phyloP scores from a whole-genome alignment of 208 protist genomes.

The Endotrypanum monterogeii region DNA sequence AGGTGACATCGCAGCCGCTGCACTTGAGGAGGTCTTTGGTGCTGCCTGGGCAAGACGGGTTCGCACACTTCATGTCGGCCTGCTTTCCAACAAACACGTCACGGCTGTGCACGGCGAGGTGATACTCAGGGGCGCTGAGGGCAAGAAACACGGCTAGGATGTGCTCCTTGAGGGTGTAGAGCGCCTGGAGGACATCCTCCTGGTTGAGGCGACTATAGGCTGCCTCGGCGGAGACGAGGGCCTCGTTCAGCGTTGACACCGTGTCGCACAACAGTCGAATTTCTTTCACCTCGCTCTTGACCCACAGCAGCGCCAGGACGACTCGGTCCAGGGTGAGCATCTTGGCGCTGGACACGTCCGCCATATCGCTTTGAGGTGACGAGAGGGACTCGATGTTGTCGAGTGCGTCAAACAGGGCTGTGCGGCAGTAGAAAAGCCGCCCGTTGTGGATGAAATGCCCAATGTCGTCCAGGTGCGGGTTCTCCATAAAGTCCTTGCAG shows the following conservation, averaged over 20 bases:
- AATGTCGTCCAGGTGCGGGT: slow-evolving; percentile 55
- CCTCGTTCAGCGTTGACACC: slow-evolving; percentile 46
- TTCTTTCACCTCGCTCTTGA: slow-evolving; percentile 57
- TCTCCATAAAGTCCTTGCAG: slow-evolving; percentile 57
- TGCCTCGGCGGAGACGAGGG: slow-evolving; percentile 43
- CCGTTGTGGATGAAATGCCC: slow-evolving; percentile 71
- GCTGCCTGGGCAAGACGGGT: slow-evolving; percentile 53
- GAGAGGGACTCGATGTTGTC: slow-evolving; percentile 38
- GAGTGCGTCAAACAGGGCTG: slow-evolving; percentile 63
- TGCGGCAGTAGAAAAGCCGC: slow-evolving; percentile 59
- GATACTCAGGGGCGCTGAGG: slow-evolving; percentile 57
- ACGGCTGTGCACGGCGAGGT: slow-evolving; percentile 73
- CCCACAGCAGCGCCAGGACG: slow-evolving; percentile 51
- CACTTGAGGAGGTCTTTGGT: slow-evolving; percentile 77
- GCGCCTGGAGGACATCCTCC: slow-evolving; percentile 42
- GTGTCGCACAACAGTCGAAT: slow-evolving; percentile 49
- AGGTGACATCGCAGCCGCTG: slow-evolving; percentile 76
- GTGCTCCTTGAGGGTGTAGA: slow-evolving; percentile 55
- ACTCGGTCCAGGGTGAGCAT: slow-evolving; percentile 44
- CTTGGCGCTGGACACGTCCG: slow-evolving; percentile 27
- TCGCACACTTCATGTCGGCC: slow-evolving; percentile 63
- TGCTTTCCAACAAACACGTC: slow-evolving; percentile 65
- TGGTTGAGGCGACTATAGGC: slow-evolving; percentile 40
- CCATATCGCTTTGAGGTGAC: slow-evolving; percentile 22
- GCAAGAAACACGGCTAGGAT: slow-evolving; percentile 47